Conservation (phyloP, 768 basidiomycete genomes). For the Boletellus emodensis region DNA sequence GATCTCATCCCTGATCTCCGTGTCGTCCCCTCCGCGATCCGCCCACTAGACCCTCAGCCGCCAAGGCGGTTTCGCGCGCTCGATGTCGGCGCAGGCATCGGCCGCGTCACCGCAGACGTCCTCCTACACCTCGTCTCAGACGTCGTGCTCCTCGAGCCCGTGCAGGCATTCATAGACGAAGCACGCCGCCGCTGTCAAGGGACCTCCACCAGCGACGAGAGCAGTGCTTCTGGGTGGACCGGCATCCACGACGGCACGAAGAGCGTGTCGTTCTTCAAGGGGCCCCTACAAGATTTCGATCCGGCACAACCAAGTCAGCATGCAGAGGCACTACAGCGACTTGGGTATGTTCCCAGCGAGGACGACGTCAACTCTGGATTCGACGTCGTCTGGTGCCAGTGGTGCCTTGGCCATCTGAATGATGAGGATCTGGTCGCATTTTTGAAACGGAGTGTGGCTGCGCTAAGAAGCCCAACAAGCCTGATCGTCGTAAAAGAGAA, state of each 20-base stretch:
- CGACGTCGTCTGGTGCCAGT: constrained; percentile 95
- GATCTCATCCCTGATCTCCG: constrained; percentile 76
- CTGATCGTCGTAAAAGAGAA: constrained; percentile 93
- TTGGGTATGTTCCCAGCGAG: constrained; percentile 60
- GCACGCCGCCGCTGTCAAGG: constrained; percentile 46
- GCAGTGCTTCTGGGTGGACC: constrained; percentile 47
- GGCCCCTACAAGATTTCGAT: constrained; percentile 77
- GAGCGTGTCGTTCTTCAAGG: constrained; percentile 76
- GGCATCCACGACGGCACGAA: constrained; percentile 60
- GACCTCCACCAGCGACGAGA: constrained; percentile 34
- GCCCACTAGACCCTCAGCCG: constrained; percentile 36
- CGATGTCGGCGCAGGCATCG: constrained; percentile 93
- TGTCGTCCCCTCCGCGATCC: constrained; percentile 69
- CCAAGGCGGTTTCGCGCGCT: constrained; percentile 65
- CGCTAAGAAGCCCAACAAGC: constrained; percentile 53
- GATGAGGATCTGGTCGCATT: constrained; percentile 76
- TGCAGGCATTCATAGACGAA: constrained; percentile 68
- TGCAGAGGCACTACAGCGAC: constrained; percentile 53
- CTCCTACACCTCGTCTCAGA: constrained; percentile 83
- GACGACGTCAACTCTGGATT: constrained; percentile 60
- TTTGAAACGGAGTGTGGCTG: constrained; percentile 56
- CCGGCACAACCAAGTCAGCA: constrained; percentile 44
- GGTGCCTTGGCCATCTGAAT: constrained; percentile 88
- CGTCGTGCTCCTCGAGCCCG: constrained; percentile 89
- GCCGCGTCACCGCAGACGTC: constrained; percentile 84